A percentile compares a stretch with the other conserved stretches of the same genome.
Evolutionary conservation across 129 eudicot species (phyloP).

Genomic region (Flaveria trinervia): DNA sequence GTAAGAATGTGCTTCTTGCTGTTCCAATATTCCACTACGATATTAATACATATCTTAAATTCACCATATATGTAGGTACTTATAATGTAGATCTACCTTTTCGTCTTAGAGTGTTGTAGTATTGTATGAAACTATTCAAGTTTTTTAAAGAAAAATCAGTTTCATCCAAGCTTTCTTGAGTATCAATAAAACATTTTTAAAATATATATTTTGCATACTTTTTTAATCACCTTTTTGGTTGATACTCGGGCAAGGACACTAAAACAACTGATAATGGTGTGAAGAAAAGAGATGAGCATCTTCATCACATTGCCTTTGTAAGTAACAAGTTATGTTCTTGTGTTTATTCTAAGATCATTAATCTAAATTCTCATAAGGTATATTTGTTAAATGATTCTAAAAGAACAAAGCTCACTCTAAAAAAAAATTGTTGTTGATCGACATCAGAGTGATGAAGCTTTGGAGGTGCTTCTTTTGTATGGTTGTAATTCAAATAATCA

Average conservation of each 20-base stretch:
- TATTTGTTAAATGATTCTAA: slow-evolving; percentile 52
- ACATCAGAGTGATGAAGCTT: slow-evolving; percentile 97
- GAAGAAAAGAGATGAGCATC: slow-evolving; percentile 87
- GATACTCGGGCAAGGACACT: slow-evolving; percentile 89
- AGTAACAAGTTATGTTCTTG: slow-evolving; percentile 10
- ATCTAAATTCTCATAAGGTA: slow-evolving; percentile 1
- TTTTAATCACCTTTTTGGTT: slow-evolving; percentile 24
- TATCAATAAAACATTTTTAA: not conserved
- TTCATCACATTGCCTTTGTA: slow-evolving; percentile 63
- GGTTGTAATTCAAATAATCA: not conserved
- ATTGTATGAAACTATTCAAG: too few species aligned
- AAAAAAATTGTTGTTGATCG: slow-evolving; percentile 77
- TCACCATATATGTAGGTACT: slow-evolving; percentile 39
- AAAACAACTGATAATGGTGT: slow-evolving; percentile 76
- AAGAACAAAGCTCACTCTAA: slow-evolving; percentile 80
- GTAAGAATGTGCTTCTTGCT: slow-evolving; percentile 75
- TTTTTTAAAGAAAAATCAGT: too few species aligned
- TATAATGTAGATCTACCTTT: too few species aligned
- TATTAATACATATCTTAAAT: slow-evolving; percentile 88
- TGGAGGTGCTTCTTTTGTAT: slow-evolving; percentile 59
- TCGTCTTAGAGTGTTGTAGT: too few species aligned
- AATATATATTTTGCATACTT: not conserved
- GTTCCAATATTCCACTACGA: slow-evolving; percentile 96
- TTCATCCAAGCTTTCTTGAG: not conserved
- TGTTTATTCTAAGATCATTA: slow-evolving; percentile 4